Percentiles rank a stretch among this genome's conserved stretches.
Conservation (phyloP, 2,329 filamentous ascomycete genomes). For the Epichloe festucae region DNA sequence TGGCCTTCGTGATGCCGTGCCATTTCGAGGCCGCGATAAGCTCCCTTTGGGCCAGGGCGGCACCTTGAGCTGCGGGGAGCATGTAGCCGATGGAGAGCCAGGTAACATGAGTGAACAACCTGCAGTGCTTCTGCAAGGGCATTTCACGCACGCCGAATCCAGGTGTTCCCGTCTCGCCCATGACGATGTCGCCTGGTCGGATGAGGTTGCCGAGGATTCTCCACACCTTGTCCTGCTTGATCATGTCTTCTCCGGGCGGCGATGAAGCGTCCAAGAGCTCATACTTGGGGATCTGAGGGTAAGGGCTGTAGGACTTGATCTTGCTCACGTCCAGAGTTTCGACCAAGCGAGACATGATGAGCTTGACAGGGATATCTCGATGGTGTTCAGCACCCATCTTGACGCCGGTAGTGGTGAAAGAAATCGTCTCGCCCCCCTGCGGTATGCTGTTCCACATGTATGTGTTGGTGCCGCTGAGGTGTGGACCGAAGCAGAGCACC, state of each 20-base stretch:
- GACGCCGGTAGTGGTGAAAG: slow-evolving; percentile 20
- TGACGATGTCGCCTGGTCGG: slow-evolving; percentile 38
- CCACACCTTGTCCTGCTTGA: slow-evolving; percentile 33
- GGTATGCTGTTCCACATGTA: slow-evolving; percentile 25
- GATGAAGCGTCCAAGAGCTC: slow-evolving; percentile 6
- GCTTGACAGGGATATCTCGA: slow-evolving; percentile 15
- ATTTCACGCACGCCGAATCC: slow-evolving; percentile 39
- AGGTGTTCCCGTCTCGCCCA: slow-evolving; percentile 46
- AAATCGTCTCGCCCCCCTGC: slow-evolving; percentile 18
- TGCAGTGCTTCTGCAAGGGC: slow-evolving; percentile 33
- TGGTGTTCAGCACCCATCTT: slow-evolving; percentile 17
- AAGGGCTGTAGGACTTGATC: slow-evolving; percentile 12
- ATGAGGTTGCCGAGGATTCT: slow-evolving; percentile 32
- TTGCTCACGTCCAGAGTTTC: slow-evolving; percentile 12
- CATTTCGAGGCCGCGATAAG: slow-evolving; percentile 13
- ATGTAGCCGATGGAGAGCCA: slow-evolving; percentile 51
- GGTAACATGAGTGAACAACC: slow-evolving; percentile 36
- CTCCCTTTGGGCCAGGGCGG: slow-evolving; percentile 40
- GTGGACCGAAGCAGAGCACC: slow-evolving; percentile 32
- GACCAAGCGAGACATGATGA: slow-evolving; percentile 12
- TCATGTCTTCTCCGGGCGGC: background rate
- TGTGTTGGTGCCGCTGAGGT: slow-evolving; percentile 33
- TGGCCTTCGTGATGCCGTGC: slow-evolving; percentile 11
- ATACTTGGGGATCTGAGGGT: slow-evolving; percentile 17
- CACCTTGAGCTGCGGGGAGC: slow-evolving; percentile 42